These are phyloP conservation scores for Amylocarpus encephaloides DNA, from an alignment of 2,329 filamentous ascomycete genomes.

Conservation along the genomic window DNA sequence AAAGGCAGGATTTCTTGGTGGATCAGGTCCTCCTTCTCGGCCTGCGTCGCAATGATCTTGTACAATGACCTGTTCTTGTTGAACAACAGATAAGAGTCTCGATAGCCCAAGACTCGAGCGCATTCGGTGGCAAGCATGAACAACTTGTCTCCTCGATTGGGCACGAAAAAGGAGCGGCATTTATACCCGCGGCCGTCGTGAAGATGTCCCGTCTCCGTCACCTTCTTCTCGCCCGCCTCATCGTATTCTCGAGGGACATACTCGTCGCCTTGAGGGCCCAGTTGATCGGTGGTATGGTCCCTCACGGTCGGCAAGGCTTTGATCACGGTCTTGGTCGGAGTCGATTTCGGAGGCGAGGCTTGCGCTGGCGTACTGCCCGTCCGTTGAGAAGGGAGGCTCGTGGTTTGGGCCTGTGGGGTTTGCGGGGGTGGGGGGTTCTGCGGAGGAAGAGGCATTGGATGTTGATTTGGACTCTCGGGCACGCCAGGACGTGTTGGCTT, in stretches of 20 bases:
- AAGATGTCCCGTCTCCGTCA: slow-evolving; percentile 74
- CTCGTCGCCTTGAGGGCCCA: slow-evolving; percentile 83
- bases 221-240: slow-evolving; percentile 90
- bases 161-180: slow-evolving; percentile 89
- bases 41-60: slow-evolving; percentile 95
- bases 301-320: slow-evolving; percentile 94
- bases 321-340: slow-evolving; percentile 74
- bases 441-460: slow-evolving; percentile 41
- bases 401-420: slow-evolving; percentile 43
- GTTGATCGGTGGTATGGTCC: slow-evolving; percentile 94
- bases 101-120: slow-evolving; percentile 84
- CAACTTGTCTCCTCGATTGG: slow-evolving; percentile 82
- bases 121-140: slow-evolving; percentile 99
- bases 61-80: slow-evolving; percentile 96
- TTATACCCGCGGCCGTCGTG: slow-evolving; percentile 80
- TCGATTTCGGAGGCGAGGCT: slow-evolving; percentile 66
- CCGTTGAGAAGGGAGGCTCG: slow-evolving; percentile 26
- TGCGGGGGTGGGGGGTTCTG: slow-evolving; percentile 40
- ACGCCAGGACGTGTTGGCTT: slow-evolving; percentile 37
- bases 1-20: slow-evolving; percentile 93
- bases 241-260: slow-evolving; percentile 92
- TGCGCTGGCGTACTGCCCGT: slow-evolving; percentile 38
- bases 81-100: slow-evolving; percentile 96
- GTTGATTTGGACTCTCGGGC: slow-evolving; percentile 51
- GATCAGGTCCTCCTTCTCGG: slow-evolving; percentile 95